Evolutionary conservation across 2,329 filamentous ascomycete genomes (phyloP), one percentile per base, ranked within the genome.

Genomic region (Colletotrichum gloeosporioides): DNA sequence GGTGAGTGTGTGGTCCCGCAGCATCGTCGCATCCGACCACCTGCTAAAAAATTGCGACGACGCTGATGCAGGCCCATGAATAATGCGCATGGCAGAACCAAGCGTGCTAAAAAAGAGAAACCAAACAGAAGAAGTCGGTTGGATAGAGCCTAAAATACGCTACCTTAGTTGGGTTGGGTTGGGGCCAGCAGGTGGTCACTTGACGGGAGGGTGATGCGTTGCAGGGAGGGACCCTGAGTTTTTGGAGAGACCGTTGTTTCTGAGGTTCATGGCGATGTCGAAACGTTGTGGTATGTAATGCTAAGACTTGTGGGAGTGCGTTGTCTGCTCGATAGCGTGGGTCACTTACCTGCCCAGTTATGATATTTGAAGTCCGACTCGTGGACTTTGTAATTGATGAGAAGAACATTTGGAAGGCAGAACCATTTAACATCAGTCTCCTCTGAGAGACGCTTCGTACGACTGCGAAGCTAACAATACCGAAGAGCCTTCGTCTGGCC

Each of bases 1-100:
- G 70, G 65, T 44, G 63, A 29, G 65, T 44, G 63, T 44, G 63
- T 61, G 39, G 63, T 59, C 22, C 62, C 73, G 69, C 49, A 59
- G 44, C 55, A 31, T 69, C 32, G 57, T 70, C 71, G 64, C 65
- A 73, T 69, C 32, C 29, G 69, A 44, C 64, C 70, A 69, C 64
- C 25, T 22, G 64, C 64, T 69, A 53, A 74, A 59, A 22, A 22
- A 53, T 53, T 53, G 57, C 34, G 29, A 73, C 73, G 57, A 76
- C 44, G 59, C 64, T 69, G 59, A 31, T 55, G 64, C 64, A 71
- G 18, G 59, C 34, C 74, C 65, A 73, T 66, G 70, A 74, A 59
- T 65, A 65, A 68, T 69, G 74, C 49, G 31, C 59, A 36, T 22
- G 44, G 44, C n/a, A 53, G 44, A 53, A 53, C 44, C 44, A 53